Base-by-base conservation (phyloP, 192 early-diverging fungal species). In the Lunasporangiospora selenospora region DNA sequence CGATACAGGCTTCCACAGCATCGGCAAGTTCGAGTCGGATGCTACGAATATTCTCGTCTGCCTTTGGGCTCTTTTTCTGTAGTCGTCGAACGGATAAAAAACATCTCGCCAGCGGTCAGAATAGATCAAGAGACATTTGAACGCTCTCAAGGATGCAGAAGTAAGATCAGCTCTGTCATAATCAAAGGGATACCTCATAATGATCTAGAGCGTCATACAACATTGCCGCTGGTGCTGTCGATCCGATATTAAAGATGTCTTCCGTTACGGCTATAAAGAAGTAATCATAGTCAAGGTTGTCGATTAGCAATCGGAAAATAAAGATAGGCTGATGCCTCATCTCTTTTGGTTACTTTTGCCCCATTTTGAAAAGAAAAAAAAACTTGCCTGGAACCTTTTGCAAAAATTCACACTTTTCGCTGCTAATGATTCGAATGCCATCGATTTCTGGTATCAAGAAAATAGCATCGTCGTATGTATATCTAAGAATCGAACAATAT, bases 21-120 rank as follows among this genome's bases (percentile, higher is more conserved):
- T 86, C 83, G 4, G 88, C 65, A 46, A 99, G 78, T 30, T 95
- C 91, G 21, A 87, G 40, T 23, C 85, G 80, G 40, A 99, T 97
- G 43, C 77, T 91, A 27, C 96, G 89, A 23, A 99, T 92, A 59
- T 93, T 95, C 80, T 98, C 96, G 66, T 98, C 98, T 6, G 98
- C 95, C 29, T 91, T 90, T 12, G 98, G 89, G 50, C 84, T 92
- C 63, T 87, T 88, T 67, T 75, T 77, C 86, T 88, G 62, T 26
- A 41, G 38, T 40, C 15, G 30, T 42, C 19, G 21, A 15, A 75
- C 13, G 36, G 23, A 45, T 21, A 11, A 23, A 44, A 45, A 59
- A 31, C 2, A 3, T 42, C 41, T 16, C 19, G 16, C 19, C 16
- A 10, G 12, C 24, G 4, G 16, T 30, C 8, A 40, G n/a, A 13